phyloP scores from a whole-genome alignment of 169 alveolate genomes.

The Plasmodium vivax region DNA sequence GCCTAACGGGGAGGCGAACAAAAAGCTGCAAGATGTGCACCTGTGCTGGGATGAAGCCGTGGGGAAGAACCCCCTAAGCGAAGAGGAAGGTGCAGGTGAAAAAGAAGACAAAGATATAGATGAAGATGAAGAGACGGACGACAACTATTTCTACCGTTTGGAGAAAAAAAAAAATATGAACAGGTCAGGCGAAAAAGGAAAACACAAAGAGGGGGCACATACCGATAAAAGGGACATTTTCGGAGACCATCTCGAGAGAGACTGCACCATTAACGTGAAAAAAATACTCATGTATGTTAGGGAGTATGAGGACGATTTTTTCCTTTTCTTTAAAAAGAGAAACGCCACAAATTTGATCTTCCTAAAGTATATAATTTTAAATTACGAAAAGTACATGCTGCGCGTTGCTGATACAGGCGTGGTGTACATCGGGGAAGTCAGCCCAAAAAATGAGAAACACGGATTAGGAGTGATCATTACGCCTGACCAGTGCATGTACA shows the following conservation, averaged over 20 bases:
- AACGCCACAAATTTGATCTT: slow-evolving; percentile 37
- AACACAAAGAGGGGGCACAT: neutral
- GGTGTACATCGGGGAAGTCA: slow-evolving; percentile 52
- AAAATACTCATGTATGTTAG: slow-evolving; percentile 50
- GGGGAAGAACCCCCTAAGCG: neutral
- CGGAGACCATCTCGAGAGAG: neutral
- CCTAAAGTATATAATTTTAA: slow-evolving; percentile 42
- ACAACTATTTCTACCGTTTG: slow-evolving; percentile 46
- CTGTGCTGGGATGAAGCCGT: neutral
- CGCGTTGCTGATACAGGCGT: slow-evolving; percentile 26
- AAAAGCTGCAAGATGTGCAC: neutral
- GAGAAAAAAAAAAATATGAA: slow-evolving; percentile 1
- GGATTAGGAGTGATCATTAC: slow-evolving; percentile 79
- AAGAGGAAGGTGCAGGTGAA: too few relatives aligned
- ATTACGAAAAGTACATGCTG: slow-evolving; percentile 43
- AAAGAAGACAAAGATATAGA: too few relatives aligned
- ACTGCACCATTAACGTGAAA: slow-evolving; percentile 30
- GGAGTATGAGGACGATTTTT: slow-evolving; percentile 47
- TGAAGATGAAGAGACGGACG: slow-evolving; percentile 44
- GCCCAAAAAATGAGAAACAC: slow-evolving; percentile 43
- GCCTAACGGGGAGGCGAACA: neutral
- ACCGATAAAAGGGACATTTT: neutral
- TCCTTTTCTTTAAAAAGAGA: slow-evolving; percentile 29
- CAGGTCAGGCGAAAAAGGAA: slow-evolving; percentile 2
- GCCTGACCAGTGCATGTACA: slow-evolving; percentile 82